A percentile compares a stretch with the other conserved stretches of the same genome.
These are phyloP conservation scores for Cladosporium cucumerinum DNA, from an alignment of 2,329 filamentous ascomycete species.

Conservation along the genomic window DNA sequence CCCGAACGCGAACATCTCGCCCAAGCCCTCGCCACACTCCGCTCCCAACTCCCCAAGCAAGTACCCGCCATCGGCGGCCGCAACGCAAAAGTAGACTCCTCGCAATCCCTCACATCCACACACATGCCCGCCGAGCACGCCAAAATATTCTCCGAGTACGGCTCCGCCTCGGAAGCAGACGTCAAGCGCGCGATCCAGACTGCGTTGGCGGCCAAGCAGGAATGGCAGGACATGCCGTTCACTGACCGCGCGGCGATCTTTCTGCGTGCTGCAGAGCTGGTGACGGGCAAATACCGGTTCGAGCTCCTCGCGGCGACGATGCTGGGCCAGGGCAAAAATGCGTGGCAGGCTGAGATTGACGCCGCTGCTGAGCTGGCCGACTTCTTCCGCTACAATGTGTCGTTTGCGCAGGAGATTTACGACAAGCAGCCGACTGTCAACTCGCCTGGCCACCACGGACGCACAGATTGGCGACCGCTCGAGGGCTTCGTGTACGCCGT, in stretches of 20 bases:
- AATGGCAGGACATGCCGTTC: slow-evolving; percentile 85
- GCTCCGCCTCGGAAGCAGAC: slow-evolving; percentile 72
- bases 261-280: slow-evolving; percentile 89
- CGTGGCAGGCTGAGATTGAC: slow-evolving; percentile 99
- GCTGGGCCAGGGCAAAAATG: slow-evolving; percentile 96
- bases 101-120: slow-evolving; percentile 65
- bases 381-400: slow-evolving; percentile 86
- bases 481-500: slow-evolving; percentile 96
- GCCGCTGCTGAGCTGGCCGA: slow-evolving; percentile 87
- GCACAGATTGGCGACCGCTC: slow-evolving; percentile 81
- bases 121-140: slow-evolving; percentile 76
- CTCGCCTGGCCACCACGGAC: slow-evolving; percentile 82
- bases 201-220: slow-evolving; percentile 78
- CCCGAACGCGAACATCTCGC: slow-evolving; percentile 72
- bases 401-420: slow-evolving; percentile 90
- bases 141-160: slow-evolving; percentile 74
- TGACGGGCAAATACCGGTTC: slow-evolving; percentile 90
- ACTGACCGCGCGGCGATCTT: slow-evolving; percentile 89
- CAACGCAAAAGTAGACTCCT: slow-evolving; percentile 54
- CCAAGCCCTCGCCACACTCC: slow-evolving; percentile 68
- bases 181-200: slow-evolving; percentile 77
- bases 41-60: slow-evolving; percentile 66
- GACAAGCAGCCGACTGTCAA: slow-evolving; percentile 82
- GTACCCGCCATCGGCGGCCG: slow-evolving; percentile 82
- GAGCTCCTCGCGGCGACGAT: slow-evolving; percentile 96